phyloP scores from a whole-genome alignment of 768 basidiomycete genomes.

The Mycena rosella region DNA sequence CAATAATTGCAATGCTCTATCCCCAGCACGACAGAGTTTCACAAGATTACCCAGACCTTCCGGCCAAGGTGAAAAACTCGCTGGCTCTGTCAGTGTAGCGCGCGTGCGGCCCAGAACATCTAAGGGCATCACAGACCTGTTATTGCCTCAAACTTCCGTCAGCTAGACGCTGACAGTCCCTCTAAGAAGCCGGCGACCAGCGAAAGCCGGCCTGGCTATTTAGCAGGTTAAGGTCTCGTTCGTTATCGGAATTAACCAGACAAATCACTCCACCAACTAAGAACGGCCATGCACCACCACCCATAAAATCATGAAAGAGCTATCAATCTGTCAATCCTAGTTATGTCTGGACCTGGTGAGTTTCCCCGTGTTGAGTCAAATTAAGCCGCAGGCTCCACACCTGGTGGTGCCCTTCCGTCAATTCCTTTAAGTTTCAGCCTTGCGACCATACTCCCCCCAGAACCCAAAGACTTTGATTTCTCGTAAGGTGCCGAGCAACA shows the following conservation, averaged over 20 bases:
- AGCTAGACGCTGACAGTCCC: constrained; percentile 86
- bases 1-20: constrained; percentile 94
- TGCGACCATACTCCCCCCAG: constrained; percentile 83
- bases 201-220: constrained; percentile 85
- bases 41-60: constrained; percentile 85
- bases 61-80: constrained; percentile 83
- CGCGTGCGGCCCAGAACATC: constrained; percentile 81
- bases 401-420: constrained; percentile 74
- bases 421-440: constrained; percentile 74
- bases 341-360: constrained; percentile 86
- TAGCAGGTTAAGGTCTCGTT: constrained; percentile 95
- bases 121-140: constrained; percentile 87
- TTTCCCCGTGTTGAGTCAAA: constrained; percentile 88
- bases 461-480: constrained; percentile 94
- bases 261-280: constrained; percentile 95
- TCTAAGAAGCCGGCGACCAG: constrained; percentile 87
- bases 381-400: constrained; percentile 82
- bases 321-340: constrained; percentile 85
- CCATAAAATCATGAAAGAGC: constrained; percentile 89
- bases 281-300: constrained; percentile 92
- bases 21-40: constrained; percentile 86
- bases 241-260: constrained; percentile 97
- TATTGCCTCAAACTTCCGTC: constrained; percentile 92
- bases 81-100: constrained; percentile 92
- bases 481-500: constrained; percentile 84